Evolutionary conservation across 805 yeast species (phyloP), one percentile per base, ranked within the genome.

Genomic region (Candida taoyuanica): DNA sequence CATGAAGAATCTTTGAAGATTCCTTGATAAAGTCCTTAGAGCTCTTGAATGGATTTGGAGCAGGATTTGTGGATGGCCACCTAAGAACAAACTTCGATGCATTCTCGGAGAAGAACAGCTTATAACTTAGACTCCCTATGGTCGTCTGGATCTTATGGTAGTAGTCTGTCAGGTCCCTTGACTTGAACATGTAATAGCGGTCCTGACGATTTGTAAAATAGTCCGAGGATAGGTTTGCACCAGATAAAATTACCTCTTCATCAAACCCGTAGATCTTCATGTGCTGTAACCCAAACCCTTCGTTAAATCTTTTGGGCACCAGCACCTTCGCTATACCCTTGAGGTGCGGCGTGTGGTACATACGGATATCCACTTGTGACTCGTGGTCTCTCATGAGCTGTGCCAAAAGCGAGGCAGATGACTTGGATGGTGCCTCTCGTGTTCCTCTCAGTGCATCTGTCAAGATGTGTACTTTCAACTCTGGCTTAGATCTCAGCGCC

Each of bases 221-320:
- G 62, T 93, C 98, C 26, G 74, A 68, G 0, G 96, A 86, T 33
- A 93, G 68, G 55, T 93, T 93, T 3, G 98, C 98, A 6, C 98
- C 98, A 14, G 85, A 75, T 23, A 93, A 68, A 15, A 93, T 73
- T 29, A 93, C 77, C 55, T 89, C 96, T 52, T 87, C 78, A 59
- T 93, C 98, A 53, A 89, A 79, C 2, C 98, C 98, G 59, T 93
- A 93, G 20, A 93, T 72, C 59, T 93, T 93, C 98, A 93, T 93
- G 57, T 93, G 98, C 60, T 93, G 98, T 36, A 93, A 70, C 0
- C 98, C 98, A 50, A 74, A 69, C 4, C 94, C 89, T 63, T 93
- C 98, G 60, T 89, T 88, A 46, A 91, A 69, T 46, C 98, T 71
- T 42, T 74, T 81, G 0, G 98, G 98, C 3, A 87, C 70, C 31